phyloP scores from a whole-genome alignment of 1,284 basidiomycete genomes.

The Trichosporon coremiiforme region DNA sequence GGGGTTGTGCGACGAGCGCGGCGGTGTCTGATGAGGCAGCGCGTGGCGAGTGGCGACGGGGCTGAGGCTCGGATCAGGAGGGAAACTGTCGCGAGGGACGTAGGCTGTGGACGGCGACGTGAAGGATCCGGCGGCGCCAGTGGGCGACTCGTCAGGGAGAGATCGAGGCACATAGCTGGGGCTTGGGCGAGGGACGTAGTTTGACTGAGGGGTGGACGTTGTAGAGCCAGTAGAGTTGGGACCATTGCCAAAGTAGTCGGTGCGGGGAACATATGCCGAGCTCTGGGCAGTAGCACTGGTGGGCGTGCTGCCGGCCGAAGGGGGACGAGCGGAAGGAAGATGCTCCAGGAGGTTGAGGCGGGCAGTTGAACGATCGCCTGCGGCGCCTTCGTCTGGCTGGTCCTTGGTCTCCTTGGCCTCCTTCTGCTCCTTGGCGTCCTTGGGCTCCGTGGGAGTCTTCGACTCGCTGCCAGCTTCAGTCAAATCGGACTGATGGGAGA shows the following conservation, averaged over 20 bases:
- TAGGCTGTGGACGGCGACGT: constrained; percentile 15
- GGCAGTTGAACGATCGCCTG: not conserved
- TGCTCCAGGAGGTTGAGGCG: constrained; percentile 43
- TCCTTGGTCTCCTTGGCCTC: constrained; percentile 12
- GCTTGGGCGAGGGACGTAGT: constrained; percentile 26
- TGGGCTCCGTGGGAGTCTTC: not conserved
- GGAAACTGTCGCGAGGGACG: constrained; percentile 20
- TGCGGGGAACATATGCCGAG: constrained; percentile 35
- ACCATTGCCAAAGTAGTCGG: constrained; percentile 36
- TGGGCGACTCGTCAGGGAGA: constrained; percentile 17
- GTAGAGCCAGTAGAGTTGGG: not conserved
- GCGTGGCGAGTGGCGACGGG: constrained; percentile 20
- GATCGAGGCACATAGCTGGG: constrained; percentile 28
- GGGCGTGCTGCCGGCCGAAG: constrained; percentile 19
- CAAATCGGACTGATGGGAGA: constrained; percentile 27
- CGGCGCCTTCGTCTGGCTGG: not conserved
- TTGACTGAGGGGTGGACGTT: constrained; percentile 9
- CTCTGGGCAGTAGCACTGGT: constrained; percentile 16
- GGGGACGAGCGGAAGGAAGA: constrained; percentile 33
- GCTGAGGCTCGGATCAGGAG: constrained; percentile 18
- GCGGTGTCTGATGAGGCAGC: constrained; percentile 28
- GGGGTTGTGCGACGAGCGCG: constrained; percentile 22
- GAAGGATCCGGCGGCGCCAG: not conserved
- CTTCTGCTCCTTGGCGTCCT: not conserved
- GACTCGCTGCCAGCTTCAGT: constrained; percentile 2